Conservation (phyloP, 305 asterid species). For the Fraxinus platypoda region DNA sequence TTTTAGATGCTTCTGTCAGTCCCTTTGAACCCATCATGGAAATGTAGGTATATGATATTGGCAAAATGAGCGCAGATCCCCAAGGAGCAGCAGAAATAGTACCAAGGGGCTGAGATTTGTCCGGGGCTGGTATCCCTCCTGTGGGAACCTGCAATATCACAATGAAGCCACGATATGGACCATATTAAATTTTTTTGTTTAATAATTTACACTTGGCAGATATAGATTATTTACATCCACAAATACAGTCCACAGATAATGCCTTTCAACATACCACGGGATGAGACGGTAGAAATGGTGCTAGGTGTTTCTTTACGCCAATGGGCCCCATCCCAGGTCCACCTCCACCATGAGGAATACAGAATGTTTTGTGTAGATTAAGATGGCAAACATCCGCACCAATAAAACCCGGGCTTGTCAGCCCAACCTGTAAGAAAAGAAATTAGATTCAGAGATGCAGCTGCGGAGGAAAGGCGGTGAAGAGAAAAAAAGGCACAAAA, state of each 20-base stretch:
- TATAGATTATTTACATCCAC: not conserved
- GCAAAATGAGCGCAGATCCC: slow-evolving; percentile 60
- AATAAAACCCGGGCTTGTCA: slow-evolving; percentile 53
- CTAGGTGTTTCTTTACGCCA: slow-evolving; percentile 56
- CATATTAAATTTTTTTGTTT: not conserved
- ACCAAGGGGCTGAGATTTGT: slow-evolving; percentile 44
- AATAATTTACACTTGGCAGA: not conserved
- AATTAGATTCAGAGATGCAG: not conserved
- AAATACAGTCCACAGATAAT: not conserved
- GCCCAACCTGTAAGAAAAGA: slow-evolving; percentile 41
- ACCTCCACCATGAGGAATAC: slow-evolving; percentile 66
- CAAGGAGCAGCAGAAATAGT: slow-evolving; percentile 59
- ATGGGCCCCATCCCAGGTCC: slow-evolving; percentile 69
- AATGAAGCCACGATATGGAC: not conserved
- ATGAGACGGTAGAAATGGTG: slow-evolving; percentile 54
- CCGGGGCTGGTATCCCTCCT: slow-evolving; percentile 45
- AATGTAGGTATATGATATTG: slow-evolving; percentile 52
- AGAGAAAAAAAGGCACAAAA: not conserved
- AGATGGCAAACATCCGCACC: slow-evolving; percentile 66
- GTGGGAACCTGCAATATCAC: slow-evolving; percentile 1
- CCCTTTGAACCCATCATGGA: slow-evolving; percentile 62
- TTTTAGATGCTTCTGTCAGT: slow-evolving; percentile 53
- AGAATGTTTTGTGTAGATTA: slow-evolving; percentile 59
- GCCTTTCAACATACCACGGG: slow-evolving; percentile 44
- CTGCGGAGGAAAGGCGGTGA: not conserved